Evolutionary conservation across 2,329 filamentous ascomycete genomes (phyloP).

Genomic region (Ceratocystis destructans): DNA sequence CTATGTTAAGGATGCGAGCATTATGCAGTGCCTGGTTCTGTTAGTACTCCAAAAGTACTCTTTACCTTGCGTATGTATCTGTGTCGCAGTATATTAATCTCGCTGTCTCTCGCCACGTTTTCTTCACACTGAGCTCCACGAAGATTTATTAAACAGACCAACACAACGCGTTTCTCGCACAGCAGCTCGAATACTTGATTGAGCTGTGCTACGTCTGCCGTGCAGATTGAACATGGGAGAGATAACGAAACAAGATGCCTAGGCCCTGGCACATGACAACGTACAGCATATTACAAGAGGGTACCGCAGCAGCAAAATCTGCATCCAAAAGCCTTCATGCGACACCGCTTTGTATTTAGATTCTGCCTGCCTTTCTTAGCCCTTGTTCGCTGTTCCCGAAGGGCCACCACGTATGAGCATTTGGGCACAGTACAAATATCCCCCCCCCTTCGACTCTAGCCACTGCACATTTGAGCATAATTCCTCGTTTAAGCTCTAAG

Average conservation of each 20-base stretch:
- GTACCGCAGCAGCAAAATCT: not conserved
- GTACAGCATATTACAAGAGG: not conserved
- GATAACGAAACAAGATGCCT: not conserved
- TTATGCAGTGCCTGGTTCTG: not conserved
- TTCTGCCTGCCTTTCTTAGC: not conserved
- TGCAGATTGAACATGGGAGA: not conserved
- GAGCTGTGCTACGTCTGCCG: not conserved
- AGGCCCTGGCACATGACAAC: slow-evolving; percentile 1
- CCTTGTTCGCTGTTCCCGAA: not conserved
- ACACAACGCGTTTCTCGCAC: not conserved
- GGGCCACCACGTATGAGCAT: not conserved
- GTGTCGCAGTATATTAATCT: not conserved
- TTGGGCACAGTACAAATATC: not conserved
- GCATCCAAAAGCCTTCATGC: not conserved
- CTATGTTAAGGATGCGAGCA: not conserved
- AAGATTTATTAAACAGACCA: not conserved
- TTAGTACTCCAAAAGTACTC: not conserved
- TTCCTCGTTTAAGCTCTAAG: not conserved
- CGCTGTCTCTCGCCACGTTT: not conserved
- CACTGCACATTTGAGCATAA: not conserved
- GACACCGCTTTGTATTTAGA: not conserved
- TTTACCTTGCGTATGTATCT: not conserved
- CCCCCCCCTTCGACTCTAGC: not conserved
- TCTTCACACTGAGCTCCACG: not conserved
- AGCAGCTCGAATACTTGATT: not conserved